Base-by-base conservation (phyloP, 2,329 filamentous ascomycete species). In the Microdochium paspali region DNA sequence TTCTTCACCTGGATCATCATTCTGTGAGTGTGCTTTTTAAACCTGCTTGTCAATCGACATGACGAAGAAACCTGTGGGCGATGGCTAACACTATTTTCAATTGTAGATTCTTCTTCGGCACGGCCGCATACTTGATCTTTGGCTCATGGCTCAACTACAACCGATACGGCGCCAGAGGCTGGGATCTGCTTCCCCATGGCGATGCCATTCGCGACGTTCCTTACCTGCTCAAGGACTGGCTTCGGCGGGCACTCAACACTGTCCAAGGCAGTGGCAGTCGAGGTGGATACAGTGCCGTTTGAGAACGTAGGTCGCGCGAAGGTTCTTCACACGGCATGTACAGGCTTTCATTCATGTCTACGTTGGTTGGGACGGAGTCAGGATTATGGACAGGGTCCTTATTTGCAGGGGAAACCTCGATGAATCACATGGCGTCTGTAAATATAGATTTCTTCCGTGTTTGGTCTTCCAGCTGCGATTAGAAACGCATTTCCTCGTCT, bases 111-210 rank as follows among this genome's bases (percentile, higher is more conserved):
- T 98, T 98, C 77, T 76, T 97, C 52, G 80, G 80, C 43, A 85
- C 82, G 35, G 89, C 93, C 2, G 72, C 90, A 23, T 98, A 97
- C 69, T 83, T 98, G 54, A 95, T 97, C 64, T 97, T 97, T 61
- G 90, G 91, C 54, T 95, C 90, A 20, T 98, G 93, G 93, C 82
- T 97, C 64, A 97, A 97, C 73, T 97, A 97, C 76, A 96, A 90
- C 71, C 87, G 90, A 52, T 95, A 95, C 66, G 91, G 91, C 44
- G 90, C 91, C 46, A 79, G 91, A 42, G 93, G 93, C 49, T 97
- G 90, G 90, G 93, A 97, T 60, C 76, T 96, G 18, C 74, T 97
- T 18, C 93, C 93, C 13, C 91, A 97, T 63, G 87, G 87, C 54
- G 93, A 98, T 65, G 86, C 87, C 0, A 85, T 97, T 57, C 84